Conservation (phyloP, 345 rosid species). For the Carallia brachiata region DNA sequence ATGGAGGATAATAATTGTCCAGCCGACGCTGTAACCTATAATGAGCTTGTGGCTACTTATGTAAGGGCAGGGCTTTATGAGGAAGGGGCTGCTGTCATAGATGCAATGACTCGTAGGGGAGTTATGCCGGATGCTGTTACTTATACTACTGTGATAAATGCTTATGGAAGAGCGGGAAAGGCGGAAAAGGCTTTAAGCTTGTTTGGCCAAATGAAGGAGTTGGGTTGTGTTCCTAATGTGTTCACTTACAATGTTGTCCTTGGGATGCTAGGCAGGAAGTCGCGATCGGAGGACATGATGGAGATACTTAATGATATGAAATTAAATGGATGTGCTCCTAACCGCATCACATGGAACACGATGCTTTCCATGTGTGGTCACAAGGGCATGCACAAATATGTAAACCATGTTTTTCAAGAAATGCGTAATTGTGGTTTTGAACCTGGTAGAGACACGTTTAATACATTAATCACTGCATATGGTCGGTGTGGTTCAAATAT, state of each 20-base stretch:
- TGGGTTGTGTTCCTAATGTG: slow-evolving; percentile 83
- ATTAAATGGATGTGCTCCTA: slow-evolving; percentile 71
- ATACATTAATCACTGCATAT: slow-evolving; percentile 74
- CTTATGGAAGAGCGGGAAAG: slow-evolving; percentile 76
- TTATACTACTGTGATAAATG: slow-evolving; percentile 77
- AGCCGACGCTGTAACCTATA: slow-evolving; percentile 72
- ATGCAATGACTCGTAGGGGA: slow-evolving; percentile 58
- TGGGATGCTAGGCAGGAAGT: slow-evolving; percentile 76
- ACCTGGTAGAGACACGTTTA: slow-evolving; percentile 87
- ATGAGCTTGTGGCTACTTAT: slow-evolving; percentile 81
- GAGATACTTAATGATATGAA: slow-evolving; percentile 74
- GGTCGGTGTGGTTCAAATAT: slow-evolving; percentile 76
- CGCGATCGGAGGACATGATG: slow-evolving; percentile 66
- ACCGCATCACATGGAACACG: slow-evolving; percentile 89
- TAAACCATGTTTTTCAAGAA: slow-evolving; percentile 65
- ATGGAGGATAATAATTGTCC: slow-evolving; percentile 80
- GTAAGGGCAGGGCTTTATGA: slow-evolving; percentile 78
- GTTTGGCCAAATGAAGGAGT: slow-evolving; percentile 62
- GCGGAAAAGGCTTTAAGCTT: slow-evolving; percentile 65
- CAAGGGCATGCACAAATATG: slow-evolving; percentile 61
- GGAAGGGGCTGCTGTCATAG: slow-evolving; percentile 77
- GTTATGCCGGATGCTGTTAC: slow-evolving; percentile 78
- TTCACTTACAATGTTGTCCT: slow-evolving; percentile 75
- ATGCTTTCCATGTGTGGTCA: slow-evolving; percentile 79
- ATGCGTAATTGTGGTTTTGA: slow-evolving; percentile 89